phyloP scores from a whole-genome alignment of 441 rosid species.

The Dalechampia spathulata region DNA sequence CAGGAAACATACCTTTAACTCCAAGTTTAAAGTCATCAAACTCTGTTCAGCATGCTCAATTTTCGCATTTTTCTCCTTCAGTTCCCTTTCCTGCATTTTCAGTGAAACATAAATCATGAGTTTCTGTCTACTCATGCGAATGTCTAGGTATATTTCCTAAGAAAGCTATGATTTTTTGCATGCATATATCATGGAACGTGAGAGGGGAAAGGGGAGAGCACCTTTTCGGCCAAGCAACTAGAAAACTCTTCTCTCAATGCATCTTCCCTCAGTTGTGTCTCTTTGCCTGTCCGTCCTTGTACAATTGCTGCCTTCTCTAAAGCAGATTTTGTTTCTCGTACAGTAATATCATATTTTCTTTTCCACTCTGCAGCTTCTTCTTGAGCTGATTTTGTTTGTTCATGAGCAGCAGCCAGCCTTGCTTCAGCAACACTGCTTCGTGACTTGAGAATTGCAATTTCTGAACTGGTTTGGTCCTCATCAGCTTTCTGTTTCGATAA shows the following conservation, averaged over 20 bases:
- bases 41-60: constrained; percentile 79
- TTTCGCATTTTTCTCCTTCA: constrained; percentile 60
- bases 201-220: constrained; percentile 19
- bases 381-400: constrained; percentile 78
- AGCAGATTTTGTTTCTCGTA: constrained; percentile 87
- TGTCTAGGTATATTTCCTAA: no score
- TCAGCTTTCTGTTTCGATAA: constrained; percentile 71
- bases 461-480: constrained; percentile 69
- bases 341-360: constrained; percentile 84
- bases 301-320: constrained; percentile 87
- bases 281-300: constrained; percentile 79
- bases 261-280: constrained; percentile 84
- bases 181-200: background rate
- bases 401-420: constrained; percentile 91
- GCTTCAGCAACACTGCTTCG: constrained; percentile 93
- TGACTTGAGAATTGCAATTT: constrained; percentile 70
- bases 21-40: constrained; percentile 66
- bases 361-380: constrained; percentile 96
- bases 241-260: constrained; percentile 73
- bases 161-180: no score
- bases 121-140: no score
- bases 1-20: constrained; percentile 61
- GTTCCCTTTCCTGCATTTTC: constrained; percentile 70
- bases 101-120: constrained; percentile 1
- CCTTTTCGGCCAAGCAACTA: constrained; percentile 60